A percentile compares a stretch with the other conserved stretches of the same genome.
These are phyloP conservation scores for Penicillium thymicola DNA, from an alignment of 2,329 filamentous ascomycete genomes.

Conservation along the genomic window DNA sequence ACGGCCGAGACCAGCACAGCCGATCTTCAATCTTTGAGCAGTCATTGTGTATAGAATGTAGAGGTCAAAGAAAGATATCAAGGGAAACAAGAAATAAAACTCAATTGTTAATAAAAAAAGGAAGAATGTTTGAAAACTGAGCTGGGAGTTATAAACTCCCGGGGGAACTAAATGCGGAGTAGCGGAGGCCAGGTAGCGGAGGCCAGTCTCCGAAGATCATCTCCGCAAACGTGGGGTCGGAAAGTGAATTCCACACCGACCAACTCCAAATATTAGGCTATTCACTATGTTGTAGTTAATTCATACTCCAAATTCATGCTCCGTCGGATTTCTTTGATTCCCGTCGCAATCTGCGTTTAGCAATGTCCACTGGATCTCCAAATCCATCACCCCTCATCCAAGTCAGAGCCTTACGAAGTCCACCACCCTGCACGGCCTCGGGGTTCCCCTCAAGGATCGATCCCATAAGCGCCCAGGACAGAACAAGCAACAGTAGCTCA, in stretches of 20 bases:
- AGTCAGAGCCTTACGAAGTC: conserved; percentile 68
- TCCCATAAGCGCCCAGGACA: conserved; percentile 73
- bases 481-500: conserved; percentile 79
- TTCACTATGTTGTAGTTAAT: background rate
- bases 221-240: conserved; percentile 14
- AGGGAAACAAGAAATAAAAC: background rate
- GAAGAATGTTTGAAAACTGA: background rate
- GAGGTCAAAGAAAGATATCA: background rate
- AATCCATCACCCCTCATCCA: conserved; percentile 74
- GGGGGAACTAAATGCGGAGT: conserved; percentile 4
- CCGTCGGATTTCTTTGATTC: conserved; percentile 30
- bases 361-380: conserved; percentile 61
- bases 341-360: conserved; percentile 31
- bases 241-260: conserved; percentile 21
- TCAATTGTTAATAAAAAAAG: background rate
- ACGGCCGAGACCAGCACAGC: conserved; percentile 50
- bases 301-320: background rate
- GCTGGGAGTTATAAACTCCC: background rate
- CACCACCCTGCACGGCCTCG: conserved; percentile 62
- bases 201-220: conserved; percentile 16
- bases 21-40: conserved; percentile 42
- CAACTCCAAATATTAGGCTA: background rate
- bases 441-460: conserved; percentile 72
- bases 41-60: conserved; percentile 21
- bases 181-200: conserved; percentile 13